These are phyloP conservation scores for Vigna radiata DNA, from an alignment of 306 rosid genomes.

Conservation along the genomic window DNA sequence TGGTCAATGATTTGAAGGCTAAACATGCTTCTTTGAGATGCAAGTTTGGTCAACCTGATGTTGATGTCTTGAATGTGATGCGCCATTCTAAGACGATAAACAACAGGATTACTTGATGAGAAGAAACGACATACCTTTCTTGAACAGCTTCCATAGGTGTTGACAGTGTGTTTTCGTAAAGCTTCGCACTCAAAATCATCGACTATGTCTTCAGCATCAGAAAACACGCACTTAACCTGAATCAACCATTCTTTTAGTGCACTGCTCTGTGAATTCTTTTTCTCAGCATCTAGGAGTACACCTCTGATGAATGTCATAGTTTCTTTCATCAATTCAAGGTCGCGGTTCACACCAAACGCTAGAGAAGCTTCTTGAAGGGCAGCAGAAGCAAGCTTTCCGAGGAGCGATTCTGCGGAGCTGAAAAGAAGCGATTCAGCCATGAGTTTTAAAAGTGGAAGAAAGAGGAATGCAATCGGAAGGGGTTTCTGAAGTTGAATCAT, in stretches of 20 bases:
- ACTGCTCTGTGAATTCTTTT: not conserved
- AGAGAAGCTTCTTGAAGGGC: not conserved
- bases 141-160: not conserved
- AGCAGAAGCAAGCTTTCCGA: not conserved
- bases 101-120: not conserved
- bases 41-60: not conserved
- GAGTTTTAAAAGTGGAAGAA: too few relatives aligned
- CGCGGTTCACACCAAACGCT: not conserved
- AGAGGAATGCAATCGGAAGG: too few relatives aligned
- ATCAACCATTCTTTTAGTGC: not conserved
- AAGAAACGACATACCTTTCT: not conserved
- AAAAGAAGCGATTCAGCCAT: not conserved
- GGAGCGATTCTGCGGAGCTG: not conserved
- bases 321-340: not conserved
- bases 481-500: too few relatives aligned
- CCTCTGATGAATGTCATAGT: not conserved
- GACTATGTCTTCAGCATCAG: not conserved
- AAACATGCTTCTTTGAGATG: not conserved
- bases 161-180: not conserved
- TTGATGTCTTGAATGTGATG: not conserved
- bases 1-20: not conserved
- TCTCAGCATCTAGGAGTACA: not conserved
- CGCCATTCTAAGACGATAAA: not conserved
- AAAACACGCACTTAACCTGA: not conserved
- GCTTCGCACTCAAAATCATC: slow-evolving; percentile 2